phyloP scores from a whole-genome alignment of 2,329 filamentous ascomycete genomes.

The Pseudogymnoascus sp. region DNA sequence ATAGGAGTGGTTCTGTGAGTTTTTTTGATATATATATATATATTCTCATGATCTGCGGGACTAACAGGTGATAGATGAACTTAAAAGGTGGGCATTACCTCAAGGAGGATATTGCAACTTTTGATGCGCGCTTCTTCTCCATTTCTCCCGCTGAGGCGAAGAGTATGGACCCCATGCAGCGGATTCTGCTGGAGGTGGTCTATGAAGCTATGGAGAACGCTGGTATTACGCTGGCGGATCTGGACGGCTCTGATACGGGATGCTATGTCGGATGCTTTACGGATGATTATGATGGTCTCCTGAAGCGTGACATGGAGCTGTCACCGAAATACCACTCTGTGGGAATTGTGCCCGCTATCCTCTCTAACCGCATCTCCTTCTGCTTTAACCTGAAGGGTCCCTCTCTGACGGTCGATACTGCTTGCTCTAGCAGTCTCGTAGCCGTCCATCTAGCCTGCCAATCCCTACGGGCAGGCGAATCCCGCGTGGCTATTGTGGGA shows the following conservation, averaged over 20 bases:
- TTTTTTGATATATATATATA: constrained; percentile 14
- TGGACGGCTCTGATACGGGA: constrained; percentile 8
- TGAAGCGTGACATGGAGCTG: constrained; percentile 19
- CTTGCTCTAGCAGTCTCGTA: constrained; percentile 35
- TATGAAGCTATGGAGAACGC: constrained; percentile 24
- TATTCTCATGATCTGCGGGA: neutral
- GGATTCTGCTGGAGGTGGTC: constrained; percentile 21
- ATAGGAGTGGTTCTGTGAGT: constrained; percentile 18
- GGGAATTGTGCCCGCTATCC: constrained; percentile 4
- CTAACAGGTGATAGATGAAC: constrained; percentile 15
- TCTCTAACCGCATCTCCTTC: constrained; percentile 19
- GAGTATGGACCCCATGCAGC: constrained; percentile 27
- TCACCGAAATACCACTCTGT: constrained; percentile 14
- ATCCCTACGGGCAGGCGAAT: constrained; percentile 24
- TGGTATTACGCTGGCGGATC: constrained; percentile 13
- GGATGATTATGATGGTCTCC: neutral
- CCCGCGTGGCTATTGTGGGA: constrained; percentile 16
- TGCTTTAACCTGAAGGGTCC: constrained; percentile 17
- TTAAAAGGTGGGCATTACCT: constrained; percentile 15
- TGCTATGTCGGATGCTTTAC: neutral
- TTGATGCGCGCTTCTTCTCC: constrained; percentile 20
- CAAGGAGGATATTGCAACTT: constrained; percentile 13
- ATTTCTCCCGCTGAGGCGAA: constrained; percentile 14
- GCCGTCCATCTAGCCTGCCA: constrained; percentile 42
- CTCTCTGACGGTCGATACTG: constrained; percentile 16